phyloP scores from a whole-genome alignment of 2,329 filamentous ascomycete genomes.

The Alternaria metachromatica region DNA sequence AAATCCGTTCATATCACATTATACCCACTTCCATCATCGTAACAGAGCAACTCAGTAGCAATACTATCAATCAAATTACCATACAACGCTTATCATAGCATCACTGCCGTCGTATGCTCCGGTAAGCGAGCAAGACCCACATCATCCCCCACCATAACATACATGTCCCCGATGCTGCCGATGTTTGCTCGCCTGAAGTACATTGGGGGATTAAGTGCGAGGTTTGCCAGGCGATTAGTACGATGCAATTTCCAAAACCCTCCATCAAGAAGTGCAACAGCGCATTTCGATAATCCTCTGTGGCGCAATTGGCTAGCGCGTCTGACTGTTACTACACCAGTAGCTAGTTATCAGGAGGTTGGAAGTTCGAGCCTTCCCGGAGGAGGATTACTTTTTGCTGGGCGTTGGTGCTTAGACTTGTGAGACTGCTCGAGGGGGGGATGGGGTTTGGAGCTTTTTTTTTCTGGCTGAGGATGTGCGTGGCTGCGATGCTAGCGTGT shows the following conservation, averaged over 20 bases:
- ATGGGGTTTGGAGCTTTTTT: background rate
- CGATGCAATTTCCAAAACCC: background rate
- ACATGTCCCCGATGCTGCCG: background rate
- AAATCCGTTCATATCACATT: background rate
- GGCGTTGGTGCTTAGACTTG: background rate
- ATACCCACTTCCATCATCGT: background rate
- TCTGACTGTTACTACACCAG: constrained; percentile 64
- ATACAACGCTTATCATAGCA: background rate
- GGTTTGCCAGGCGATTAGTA: background rate
- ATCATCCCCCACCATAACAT: background rate
- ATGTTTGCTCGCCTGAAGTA: background rate
- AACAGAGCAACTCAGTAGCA: background rate
- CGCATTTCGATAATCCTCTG: constrained; percentile 41
- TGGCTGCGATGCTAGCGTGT: background rate
- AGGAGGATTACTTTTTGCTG: constrained; percentile 22
- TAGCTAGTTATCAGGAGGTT: constrained; percentile 38
- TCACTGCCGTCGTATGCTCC: background rate
- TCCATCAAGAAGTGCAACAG: constrained; percentile 21
- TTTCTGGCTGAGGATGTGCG: background rate
- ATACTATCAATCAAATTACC: background rate
- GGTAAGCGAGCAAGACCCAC: constrained; percentile 18
- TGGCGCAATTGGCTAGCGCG: constrained; percentile 64
- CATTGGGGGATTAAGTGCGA: too few species aligned
- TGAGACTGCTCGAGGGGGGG: accelerated
- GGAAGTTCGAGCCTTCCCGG: constrained; percentile 44